These are phyloP conservation scores for Podospora didyma DNA, from an alignment of 495 filamentous ascomycete genomes.

Conservation along the genomic window DNA sequence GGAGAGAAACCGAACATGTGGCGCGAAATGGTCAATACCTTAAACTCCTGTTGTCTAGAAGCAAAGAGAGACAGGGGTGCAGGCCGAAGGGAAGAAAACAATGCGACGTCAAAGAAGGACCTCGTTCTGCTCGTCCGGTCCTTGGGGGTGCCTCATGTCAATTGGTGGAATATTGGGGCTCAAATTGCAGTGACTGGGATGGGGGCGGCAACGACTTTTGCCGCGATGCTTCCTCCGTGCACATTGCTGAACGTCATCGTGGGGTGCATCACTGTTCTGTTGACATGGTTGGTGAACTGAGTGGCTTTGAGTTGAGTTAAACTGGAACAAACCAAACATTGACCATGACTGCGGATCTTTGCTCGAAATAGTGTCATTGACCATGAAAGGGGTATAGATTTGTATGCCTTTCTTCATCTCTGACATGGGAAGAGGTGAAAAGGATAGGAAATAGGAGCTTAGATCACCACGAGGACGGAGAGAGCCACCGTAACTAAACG, in stretches of 20 bases:
- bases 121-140: background rate
- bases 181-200: background rate
- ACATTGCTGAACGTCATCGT: constrained; percentile 2
- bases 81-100: background rate
- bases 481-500: too few relatives aligned
- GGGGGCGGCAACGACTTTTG: constrained; percentile 14
- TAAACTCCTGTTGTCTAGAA: background rate
- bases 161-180: constrained; percentile 5
- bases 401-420: too few relatives aligned
- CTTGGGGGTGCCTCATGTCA: background rate
- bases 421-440: too few relatives aligned
- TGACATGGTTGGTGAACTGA: background rate
- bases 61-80: background rate
- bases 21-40: background rate
- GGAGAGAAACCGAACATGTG: background rate
- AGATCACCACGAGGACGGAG: too few relatives aligned
- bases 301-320: background rate
- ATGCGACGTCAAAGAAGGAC: background rate
- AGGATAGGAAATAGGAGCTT: too few relatives aligned
- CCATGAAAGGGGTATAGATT: too few relatives aligned
- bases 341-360: too few relatives aligned
- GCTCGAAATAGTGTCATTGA: too few relatives aligned
- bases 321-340: too few relatives aligned
- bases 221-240: constrained; percentile 8
- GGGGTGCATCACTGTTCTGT: background rate